Evolutionary conservation across 352 stramenopile genomes (phyloP), one percentile per base, ranked within the genome.

Genomic region (Globisporangium splendens): DNA sequence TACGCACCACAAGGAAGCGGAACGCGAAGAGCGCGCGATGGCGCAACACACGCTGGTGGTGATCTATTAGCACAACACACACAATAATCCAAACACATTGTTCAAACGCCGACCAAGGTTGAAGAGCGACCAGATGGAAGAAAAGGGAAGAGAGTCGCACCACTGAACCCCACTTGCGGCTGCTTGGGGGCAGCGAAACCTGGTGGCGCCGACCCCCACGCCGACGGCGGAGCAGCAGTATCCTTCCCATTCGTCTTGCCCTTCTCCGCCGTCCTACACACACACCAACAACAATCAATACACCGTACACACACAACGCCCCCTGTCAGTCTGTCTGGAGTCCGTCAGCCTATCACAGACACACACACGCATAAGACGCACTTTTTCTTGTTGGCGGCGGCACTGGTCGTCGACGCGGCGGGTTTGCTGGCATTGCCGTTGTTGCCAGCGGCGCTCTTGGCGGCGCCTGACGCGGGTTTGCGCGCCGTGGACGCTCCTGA

Each of bases 21-120:
- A 91, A 94, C 17, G 79, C 83, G 61, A 91, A 94, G 38, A 94
- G 66, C 22, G 80, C 71, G 46, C 85, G 85, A 65, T 94, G 85
- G 50, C 85, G 82, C 22, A 94, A 61, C 24, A 90, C 61, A 21
- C 85, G 72, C 62, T 89, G 67, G 41, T 92, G 74, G 21, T 69
- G 68, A 15, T 86, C 80, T 90, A 31, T 15, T 42, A 4, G 28
- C 61, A 8, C 48, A 31, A 41, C 52, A 31, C 3, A 43, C 17
- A 33, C 14, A 6, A 20, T 12, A 39, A 51, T 51, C 11, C 22
- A 31, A 33, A 31, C 46, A 5, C 24, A 31, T 31, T 31, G 5
- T 31, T 31, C 24, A 31, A 5, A 31, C 24, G 5, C 24, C 5
- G 24, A 31, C 24, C 24, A 31, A 31, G 24, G 24, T 31, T 31